Evolutionary conservation across 805 yeast species (phyloP).

Genomic region (Barnettozyma californica): DNA sequence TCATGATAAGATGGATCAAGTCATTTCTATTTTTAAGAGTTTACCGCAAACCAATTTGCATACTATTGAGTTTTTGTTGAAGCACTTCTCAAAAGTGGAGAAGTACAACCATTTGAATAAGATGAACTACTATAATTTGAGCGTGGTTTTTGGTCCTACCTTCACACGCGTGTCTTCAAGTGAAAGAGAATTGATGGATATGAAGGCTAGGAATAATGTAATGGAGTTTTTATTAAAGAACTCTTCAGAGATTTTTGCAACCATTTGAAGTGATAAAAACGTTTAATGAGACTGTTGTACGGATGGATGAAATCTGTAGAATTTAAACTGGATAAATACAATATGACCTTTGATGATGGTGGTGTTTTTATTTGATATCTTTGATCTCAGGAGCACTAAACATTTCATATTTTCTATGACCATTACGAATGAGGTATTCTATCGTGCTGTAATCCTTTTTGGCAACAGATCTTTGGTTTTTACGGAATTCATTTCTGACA

Average conservation of each 20-base stretch:
- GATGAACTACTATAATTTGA: conserved; percentile 78
- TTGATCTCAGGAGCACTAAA: conserved; percentile 66
- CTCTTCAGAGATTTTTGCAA: conserved; percentile 34
- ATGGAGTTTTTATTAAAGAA: conserved; percentile 66
- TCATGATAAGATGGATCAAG: conserved; percentile 29
- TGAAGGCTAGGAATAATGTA: conserved; percentile 71
- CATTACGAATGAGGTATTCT: conserved; percentile 77
- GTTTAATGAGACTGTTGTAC: not conserved
- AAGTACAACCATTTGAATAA: conserved; percentile 51
- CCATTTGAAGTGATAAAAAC: not conserved
- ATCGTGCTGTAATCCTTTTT: conserved; percentile 81
- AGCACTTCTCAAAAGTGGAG: conserved; percentile 62
- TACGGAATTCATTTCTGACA: conserved; percentile 54
- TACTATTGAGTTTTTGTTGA: conserved; percentile 49
- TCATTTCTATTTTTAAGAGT: conserved; percentile 40
- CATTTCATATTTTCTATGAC: conserved; percentile 66
- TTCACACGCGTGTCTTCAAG: conserved; percentile 74
- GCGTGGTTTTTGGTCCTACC: conserved; percentile 95
- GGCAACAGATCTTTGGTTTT: conserved; percentile 46
- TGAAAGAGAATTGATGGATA: conserved; percentile 78
- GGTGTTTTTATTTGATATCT: conserved; percentile 39
- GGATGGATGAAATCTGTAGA: not conserved
- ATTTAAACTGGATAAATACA: not conserved
- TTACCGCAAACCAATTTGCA: conserved; percentile 67
- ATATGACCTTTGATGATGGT: too few species aligned